These are phyloP conservation scores for Chalaropsis thielavioides DNA, from an alignment of 2,329 filamentous ascomycete species.

Conservation along the genomic window DNA sequence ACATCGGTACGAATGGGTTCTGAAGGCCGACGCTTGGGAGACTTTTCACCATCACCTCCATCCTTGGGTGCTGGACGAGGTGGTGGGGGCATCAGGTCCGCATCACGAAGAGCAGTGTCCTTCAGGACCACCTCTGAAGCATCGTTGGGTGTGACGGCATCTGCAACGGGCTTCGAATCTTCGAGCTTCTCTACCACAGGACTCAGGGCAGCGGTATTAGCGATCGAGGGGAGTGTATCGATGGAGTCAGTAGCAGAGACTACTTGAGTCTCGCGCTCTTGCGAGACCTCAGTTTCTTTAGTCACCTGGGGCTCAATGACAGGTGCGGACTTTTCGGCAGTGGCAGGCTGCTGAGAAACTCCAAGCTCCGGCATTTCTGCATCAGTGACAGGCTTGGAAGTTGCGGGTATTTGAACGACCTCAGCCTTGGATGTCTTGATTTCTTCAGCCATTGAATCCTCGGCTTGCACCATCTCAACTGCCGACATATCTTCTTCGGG, in stretches of 20 bases:
- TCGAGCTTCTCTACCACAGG: neutral
- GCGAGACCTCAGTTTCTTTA: neutral
- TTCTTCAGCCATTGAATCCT: neutral
- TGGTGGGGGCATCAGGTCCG: constrained; percentile 1
- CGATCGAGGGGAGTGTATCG: neutral
- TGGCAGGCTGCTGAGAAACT: neutral
- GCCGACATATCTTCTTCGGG: neutral
- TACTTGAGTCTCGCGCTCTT: neutral
- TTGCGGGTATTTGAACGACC: neutral
- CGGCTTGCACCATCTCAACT: neutral
- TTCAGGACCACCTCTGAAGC: neutral
- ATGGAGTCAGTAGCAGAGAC: neutral
- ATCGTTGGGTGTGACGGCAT: neutral
- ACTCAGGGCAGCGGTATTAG: neutral
- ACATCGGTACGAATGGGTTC: constrained; percentile 28
- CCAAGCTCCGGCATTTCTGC: neutral
- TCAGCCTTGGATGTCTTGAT: neutral
- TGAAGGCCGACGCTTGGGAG: constrained; percentile 8
- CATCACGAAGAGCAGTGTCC: constrained; percentile 30
- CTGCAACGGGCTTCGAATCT: neutral
- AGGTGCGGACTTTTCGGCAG: neutral
- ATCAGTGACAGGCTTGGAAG: neutral
- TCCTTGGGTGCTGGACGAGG: constrained; percentile 10
- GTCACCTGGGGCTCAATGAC: neutral
- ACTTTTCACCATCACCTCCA: constrained; percentile 13